Evolutionary conservation across 768 basidiomycete genomes (phyloP).

Genomic region (Mrakia gelida): DNA sequence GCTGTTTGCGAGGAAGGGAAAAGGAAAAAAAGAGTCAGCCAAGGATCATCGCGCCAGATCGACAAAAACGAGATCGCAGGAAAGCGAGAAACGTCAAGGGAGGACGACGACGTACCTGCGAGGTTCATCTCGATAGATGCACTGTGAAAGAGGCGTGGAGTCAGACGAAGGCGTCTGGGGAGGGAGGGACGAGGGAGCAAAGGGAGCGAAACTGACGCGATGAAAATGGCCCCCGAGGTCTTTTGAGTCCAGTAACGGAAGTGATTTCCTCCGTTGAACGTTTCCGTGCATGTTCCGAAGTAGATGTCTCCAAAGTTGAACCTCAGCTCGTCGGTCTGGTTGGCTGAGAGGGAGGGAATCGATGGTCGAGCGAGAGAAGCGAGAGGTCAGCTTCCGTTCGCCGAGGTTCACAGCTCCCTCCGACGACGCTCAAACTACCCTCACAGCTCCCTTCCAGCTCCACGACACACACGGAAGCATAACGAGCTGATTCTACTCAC

Average conservation of each 20-base stretch:
- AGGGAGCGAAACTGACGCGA: constrained; percentile 35
- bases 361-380: neutral
- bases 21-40: neutral
- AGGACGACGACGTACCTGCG: constrained; percentile 52
- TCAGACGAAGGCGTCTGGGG: neutral
- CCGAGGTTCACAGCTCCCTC: neutral
- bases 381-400: neutral
- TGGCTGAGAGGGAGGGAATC: constrained; percentile 50
- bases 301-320: constrained; percentile 76
- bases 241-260: constrained; percentile 57
- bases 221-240: constrained; percentile 39
- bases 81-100: neutral
- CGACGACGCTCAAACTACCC: neutral
- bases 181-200: neutral
- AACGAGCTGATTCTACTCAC: constrained; percentile 51
- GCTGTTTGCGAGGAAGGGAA: neutral
- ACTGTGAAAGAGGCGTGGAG: constrained; percentile 10
- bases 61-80: neutral
- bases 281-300: constrained; percentile 81
- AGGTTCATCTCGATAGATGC: constrained; percentile 40
- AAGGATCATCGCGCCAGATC: neutral
- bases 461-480: neutral
- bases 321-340: constrained; percentile 77
- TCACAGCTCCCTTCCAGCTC: neutral
- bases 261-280: constrained; percentile 79